Base-by-base conservation (phyloP, 805 yeast genomes). In the Ogataea pini region DNA sequence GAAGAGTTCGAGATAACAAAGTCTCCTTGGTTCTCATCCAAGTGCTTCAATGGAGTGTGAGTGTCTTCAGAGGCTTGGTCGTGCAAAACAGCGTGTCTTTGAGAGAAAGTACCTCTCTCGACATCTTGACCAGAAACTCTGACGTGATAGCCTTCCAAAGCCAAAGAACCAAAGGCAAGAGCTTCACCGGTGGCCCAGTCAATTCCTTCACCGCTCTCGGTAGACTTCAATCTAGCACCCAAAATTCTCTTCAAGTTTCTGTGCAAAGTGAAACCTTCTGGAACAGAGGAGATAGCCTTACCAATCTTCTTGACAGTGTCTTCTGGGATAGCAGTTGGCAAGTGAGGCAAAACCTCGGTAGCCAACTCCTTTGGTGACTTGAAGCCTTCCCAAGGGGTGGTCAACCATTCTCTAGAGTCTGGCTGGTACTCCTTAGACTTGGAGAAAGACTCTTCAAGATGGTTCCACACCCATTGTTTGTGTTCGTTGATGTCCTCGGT, bases 121-220 rank as follows among this genome's bases (percentile, higher is more conserved):
- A 94, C 98, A 81, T 94, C 99, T 78, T 94, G 98, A 70, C 99
- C 99, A 40, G 97, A 88, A 44, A 94, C 86, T 78, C 99, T 88
- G 51, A 94, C 95, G 63, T 92, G 96, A 75, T 85, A 86, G 56
- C 99, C 99, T 74, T 94, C 99, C 64, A 83, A 69, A 46, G 85
- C 85, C 59, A 94, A 78, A 44, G 97, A 82, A 65, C 98, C 99
- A 63, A 85, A 92, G 16, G 99, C 99, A 61, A 94, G 82, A 41
- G 98, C 98, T 77, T 94, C 99, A 81, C 96, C 99, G 50, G 99
- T 94, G 41, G 99, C 86, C 99, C 98, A 94, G 72, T 94, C 99
- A 57, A 94, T 89, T 65, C 92, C 95, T 72, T 86, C 89, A 65
- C 99, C 99, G 16, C 82, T 69, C 59, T 89, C 94, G 42, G 65